Evolutionary conservation across 139 green algal species (phyloP), one percentile per base, ranked within the genome.

Genomic region (Chlorokybus atmophyticus): DNA sequence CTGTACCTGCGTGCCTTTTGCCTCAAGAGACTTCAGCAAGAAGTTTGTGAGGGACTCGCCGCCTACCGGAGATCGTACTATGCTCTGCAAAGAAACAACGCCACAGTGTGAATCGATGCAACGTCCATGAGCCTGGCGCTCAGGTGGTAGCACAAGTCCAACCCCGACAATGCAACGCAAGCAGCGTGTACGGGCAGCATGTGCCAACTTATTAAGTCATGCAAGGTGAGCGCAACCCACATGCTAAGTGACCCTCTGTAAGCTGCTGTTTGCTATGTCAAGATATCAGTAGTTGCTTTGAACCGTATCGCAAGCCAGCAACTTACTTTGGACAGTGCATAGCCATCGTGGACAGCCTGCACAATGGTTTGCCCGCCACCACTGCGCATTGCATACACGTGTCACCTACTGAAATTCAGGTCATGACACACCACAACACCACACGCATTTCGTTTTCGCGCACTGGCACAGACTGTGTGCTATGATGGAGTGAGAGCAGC

Each of bases 301-400:
- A n/a, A n/a, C n/a, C n/a, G n/a, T n/a, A n/a, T n/a, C n/a, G n/a
- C n/a, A n/a, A n/a, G 38, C 38, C 14, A 17, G 14, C 14, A 14
- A 17, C 38, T 44, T 14, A 58, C 41, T 35, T 93, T 94, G n/a
- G 75, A 52, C 24, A 98, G 80, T 41, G 89, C 68, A 59, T 86
- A 95, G 24, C 89, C 90, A 47, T 96, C 89, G 35, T 94, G 82
- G 25, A 97, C 87, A 6, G 87, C 88, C 7, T 83, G 50, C 7
- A 93, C 85, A 84, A 83, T 77, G 57, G 64, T 64, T 3, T 21
- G 29, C 40, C 19, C 47, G 1, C 48, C 48, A 0, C 55, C 55
- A 29, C 55, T 60, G 53, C 19, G 0, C 49, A 10, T 21, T 21
- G 14, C 8, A 54, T n/a, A n/a, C n/a, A n/a, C n/a, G n/a, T n/a